Conservation (phyloP, 441 rosid species). For the Pelargonium citronellum region DNA sequence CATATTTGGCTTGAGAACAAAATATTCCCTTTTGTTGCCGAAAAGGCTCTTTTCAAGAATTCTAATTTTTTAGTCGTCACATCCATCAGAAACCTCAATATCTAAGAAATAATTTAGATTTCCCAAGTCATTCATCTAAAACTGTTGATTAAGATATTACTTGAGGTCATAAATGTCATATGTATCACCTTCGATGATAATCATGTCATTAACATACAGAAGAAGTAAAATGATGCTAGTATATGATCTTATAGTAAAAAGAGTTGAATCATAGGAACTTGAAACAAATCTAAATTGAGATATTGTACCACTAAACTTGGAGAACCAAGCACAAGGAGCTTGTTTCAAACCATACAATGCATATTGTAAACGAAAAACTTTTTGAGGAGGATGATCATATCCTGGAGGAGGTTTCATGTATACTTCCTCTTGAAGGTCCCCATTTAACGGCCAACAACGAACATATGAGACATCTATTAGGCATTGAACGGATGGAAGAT, state of each 20-base stretch:
- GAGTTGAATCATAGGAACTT: not conserved
- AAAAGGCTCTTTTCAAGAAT: too few species aligned
- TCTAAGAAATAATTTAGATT: not conserved
- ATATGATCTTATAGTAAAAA: not conserved
- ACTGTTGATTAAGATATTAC: not conserved
- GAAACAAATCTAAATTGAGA: not conserved
- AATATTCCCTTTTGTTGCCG: too few species aligned
- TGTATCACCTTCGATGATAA: not conserved
- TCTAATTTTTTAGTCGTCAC: too few species aligned
- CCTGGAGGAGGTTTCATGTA: not conserved
- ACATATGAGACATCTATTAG: too few species aligned
- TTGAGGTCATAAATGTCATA: not conserved
- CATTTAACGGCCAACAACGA: not conserved
- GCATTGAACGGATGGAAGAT: not conserved
- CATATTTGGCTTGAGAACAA: not conserved
- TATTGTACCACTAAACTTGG: not conserved
- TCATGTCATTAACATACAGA: conserved; percentile 4
- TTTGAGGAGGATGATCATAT: not conserved
- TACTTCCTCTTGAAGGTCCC: not conserved
- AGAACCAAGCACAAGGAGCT: not conserved
- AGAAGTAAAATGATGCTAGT: not conserved
- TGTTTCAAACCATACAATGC: not conserved
- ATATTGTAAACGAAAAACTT: not conserved
- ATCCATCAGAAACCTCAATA: not conserved
- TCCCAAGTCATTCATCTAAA: not conserved